Evolutionary conservation across 1,284 basidiomycete genomes (phyloP).

Genomic region (Filobasidium uniguttulatum): DNA sequence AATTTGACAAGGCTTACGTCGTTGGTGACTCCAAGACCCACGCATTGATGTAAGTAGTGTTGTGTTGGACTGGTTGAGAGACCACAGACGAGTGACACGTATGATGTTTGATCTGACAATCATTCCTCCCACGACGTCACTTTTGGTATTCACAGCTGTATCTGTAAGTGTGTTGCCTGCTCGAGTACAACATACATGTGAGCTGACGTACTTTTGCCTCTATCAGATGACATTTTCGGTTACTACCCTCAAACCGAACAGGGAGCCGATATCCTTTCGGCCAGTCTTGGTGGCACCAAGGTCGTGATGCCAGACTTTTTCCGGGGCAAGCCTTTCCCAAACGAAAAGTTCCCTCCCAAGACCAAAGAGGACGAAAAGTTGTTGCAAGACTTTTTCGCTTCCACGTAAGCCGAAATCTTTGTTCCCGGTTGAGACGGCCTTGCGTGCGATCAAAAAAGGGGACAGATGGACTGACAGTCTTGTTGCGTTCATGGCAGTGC

Average conservation of each 20-base stretch:
- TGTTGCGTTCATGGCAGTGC: no score
- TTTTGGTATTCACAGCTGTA: constrained; percentile 6
- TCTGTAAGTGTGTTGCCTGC: constrained; percentile 9
- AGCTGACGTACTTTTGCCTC: constrained; percentile 18
- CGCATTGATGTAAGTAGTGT: constrained; percentile 18
- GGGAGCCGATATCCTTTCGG: constrained; percentile 35
- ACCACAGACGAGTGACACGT: no score
- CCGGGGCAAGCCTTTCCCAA: constrained; percentile 10
- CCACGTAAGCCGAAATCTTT: constrained; percentile 9
- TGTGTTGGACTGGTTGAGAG: no score
- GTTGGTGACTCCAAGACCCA: constrained; percentile 25
- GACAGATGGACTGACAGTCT: no score
- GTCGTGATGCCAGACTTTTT: constrained; percentile 41
- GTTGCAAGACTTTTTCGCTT: constrained; percentile 13
- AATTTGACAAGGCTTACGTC: constrained; percentile 31
- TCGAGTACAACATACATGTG: neutral
- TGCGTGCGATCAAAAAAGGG: neutral
- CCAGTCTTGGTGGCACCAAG: constrained; percentile 26
- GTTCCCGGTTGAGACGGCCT: neutral
- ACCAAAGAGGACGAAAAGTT: constrained; percentile 11
- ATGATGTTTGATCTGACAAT: neutral
- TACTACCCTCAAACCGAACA: constrained; percentile 38
- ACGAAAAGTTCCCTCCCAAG: constrained; percentile 14
- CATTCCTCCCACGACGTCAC: neutral
- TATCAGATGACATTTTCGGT: constrained; percentile 36